Conservation (phyloP, 192 early-diverging fungal genomes). For the Neocallimastix lanati region DNA sequence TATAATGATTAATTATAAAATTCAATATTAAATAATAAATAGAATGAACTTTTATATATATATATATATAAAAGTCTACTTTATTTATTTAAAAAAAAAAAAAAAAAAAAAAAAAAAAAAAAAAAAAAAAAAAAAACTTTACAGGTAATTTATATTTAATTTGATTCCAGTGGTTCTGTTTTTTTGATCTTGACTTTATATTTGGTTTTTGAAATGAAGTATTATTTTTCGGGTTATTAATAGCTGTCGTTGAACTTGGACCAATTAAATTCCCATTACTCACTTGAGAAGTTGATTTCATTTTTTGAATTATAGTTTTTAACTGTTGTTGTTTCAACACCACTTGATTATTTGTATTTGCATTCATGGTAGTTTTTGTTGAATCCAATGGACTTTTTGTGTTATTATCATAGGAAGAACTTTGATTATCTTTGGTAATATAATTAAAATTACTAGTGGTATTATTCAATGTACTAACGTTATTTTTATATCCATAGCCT, state of each 20-base stretch:
- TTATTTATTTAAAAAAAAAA: too few species aligned
- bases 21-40: too few species aligned
- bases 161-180: not conserved
- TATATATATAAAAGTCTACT: too few species aligned
- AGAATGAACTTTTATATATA: too few species aligned
- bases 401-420: not conserved
- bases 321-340: not conserved
- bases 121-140: not conserved
- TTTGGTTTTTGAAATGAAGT: not conserved
- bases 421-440: not conserved
- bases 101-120: too few species aligned
- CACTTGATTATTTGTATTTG: not conserved
- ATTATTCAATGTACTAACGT: not conserved
- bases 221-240: not conserved
- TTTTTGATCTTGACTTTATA: not conserved
- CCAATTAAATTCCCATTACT: not conserved
- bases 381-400: not conserved
- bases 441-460: not conserved
- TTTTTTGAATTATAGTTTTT: not conserved
- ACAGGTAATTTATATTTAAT: not conserved
- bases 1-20: too few species aligned
- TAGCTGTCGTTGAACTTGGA: not conserved
- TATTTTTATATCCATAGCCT: not conserved
- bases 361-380: not conserved
- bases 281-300: not conserved